phyloP scores from a whole-genome alignment of 768 basidiomycete species.

The Dioszegia hungarica region DNA sequence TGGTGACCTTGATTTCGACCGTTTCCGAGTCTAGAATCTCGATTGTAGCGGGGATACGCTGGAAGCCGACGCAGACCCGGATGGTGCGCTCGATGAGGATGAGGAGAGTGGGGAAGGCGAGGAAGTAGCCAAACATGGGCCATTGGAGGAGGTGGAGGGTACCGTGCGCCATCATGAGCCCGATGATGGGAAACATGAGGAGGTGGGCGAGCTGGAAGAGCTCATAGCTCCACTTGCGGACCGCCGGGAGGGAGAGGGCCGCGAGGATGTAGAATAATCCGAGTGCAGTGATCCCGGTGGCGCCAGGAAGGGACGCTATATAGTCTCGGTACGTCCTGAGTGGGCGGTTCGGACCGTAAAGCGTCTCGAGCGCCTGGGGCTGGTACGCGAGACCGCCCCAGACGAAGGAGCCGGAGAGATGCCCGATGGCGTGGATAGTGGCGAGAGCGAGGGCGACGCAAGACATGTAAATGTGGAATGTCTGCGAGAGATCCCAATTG shows the following conservation, averaged over 20 bases:
- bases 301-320: conserved; percentile 12
- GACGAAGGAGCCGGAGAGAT: conserved; percentile 19
- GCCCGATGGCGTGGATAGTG: conserved; percentile 25
- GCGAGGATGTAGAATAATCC: conserved; percentile 20
- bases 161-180: conserved; percentile 22
- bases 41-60: conserved; percentile 11
- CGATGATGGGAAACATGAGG: conserved; percentile 31
- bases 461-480: conserved; percentile 23
- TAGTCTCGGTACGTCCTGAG: conserved; percentile 16
- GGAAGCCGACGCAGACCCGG: conserved; percentile 13
- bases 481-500: conserved; percentile 27
- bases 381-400: conserved; percentile 10
- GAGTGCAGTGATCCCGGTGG: conserved; percentile 14
- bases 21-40: conserved; percentile 17
- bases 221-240: conserved; percentile 23
- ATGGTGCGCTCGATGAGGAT: conserved; percentile 17
- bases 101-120: conserved; percentile 24
- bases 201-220: conserved; percentile 26
- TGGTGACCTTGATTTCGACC: conserved; percentile 11
- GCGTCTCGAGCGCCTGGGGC: conserved; percentile 7
- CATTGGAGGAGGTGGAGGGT: conserved; percentile 13
- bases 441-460: conserved; percentile 12
- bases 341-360: conserved; percentile 5
- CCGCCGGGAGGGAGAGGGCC: conserved; percentile 7
- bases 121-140: conserved; percentile 29